Base-by-base conservation (phyloP, 2,329 filamentous ascomycete species). In the Trichoderma sp. region DNA sequence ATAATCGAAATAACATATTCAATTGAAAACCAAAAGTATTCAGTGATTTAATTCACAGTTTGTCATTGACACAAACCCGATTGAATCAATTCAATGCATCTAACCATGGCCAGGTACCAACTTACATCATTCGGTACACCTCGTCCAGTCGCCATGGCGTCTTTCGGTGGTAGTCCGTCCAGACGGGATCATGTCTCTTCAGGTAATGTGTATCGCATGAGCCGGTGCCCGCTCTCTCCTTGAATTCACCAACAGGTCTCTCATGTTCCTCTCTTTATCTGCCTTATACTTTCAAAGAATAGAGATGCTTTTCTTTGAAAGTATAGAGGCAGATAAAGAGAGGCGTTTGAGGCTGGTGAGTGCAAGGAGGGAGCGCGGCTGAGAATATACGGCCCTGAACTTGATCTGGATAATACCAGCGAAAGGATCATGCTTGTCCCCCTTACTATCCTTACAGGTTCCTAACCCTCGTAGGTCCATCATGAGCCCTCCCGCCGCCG, bases 381-480 rank as follows among this genome's bases (percentile, higher is more conserved):
- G 93, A 96, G 93, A 97, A 92, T 91, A 97, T 93, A 97, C 94
- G 94, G 94, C 93, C 88, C 88, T 87, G 79, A 95, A 96, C 94
- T 96, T 96, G 94, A 96, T 95, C 94, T 94, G 93, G 94, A 95
- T 96, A 96, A 97, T 97, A 94, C 94, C 93, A 95, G 95, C 95
- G 95, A 95, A 97, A 97, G 95, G 93, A 97, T 97, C 95, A 97
- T 97, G 94, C 94, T 90, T 87, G 87, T 85, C 86, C 84, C 81
- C 83, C 83, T 80, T 81, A 78, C 79, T 81, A 81, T 80, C 33
- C 73, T 38, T 35, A 24, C 60, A 66, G 33, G 56, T 63, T 77
- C 80, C 82, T 84, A 83, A 84, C 82, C 77, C 76, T 77, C 71
- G 72, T 66, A 80, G 76, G 76, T 81, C 80, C 84, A 91, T 82